These are phyloP conservation scores for Dalbergia cochinchinensis DNA, from an alignment of 306 rosid genomes.

Conservation along the genomic window DNA sequence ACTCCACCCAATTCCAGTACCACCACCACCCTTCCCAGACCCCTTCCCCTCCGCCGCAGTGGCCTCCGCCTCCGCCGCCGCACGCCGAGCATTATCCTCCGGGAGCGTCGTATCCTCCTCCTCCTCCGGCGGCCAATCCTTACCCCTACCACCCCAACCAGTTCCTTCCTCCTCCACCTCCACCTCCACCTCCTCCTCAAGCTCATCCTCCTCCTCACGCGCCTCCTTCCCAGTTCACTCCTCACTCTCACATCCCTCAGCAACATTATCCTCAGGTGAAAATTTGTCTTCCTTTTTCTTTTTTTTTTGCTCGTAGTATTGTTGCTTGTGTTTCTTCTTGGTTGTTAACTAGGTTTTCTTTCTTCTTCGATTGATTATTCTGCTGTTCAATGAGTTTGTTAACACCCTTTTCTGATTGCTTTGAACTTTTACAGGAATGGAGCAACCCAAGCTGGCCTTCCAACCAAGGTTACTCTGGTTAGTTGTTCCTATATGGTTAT, in stretches of 20 bases:
- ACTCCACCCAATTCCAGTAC: conserved; percentile 78
- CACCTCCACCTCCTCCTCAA: conserved; percentile 54
- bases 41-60: conserved; percentile 79
- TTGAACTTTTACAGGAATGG: conserved; percentile 73
- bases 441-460: conserved; percentile 68
- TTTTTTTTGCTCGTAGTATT: conserved; percentile 5
- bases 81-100: conserved; percentile 54
- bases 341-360: conserved; percentile 39
- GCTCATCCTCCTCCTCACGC: conserved; percentile 59
- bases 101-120: conserved; percentile 43
- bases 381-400: not conserved
- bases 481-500: conserved; percentile 7
- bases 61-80: conserved; percentile 69
- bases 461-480: conserved; percentile 76
- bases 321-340: not conserved
- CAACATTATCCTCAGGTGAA: conserved; percentile 73
- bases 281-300: not conserved
- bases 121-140: conserved; percentile 60
- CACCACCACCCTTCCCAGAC: conserved; percentile 76
- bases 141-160: conserved; percentile 69
- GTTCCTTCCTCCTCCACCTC: conserved; percentile 64
- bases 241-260: conserved; percentile 75
- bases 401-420: not conserved
- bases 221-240: conserved; percentile 59
- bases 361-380: not conserved